Base-by-base conservation (phyloP, 1,139 yeast genomes). In the Yamadazyma songkhlaensis region DNA sequence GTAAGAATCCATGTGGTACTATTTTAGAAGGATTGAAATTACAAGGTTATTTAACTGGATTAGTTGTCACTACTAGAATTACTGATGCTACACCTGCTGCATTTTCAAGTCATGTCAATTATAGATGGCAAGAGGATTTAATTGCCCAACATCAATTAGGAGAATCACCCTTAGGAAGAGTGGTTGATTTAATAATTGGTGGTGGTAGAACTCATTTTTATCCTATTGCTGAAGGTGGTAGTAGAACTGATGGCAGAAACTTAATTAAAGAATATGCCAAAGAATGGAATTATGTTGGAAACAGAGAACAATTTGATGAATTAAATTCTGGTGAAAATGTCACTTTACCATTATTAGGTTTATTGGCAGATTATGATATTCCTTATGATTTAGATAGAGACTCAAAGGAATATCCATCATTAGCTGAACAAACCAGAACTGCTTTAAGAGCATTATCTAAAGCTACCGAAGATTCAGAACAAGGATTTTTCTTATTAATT, bases 141-240 rank as follows among this genome's bases (percentile, higher is more conserved):
- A 87, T 89, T 55, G 96, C 96, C 2, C 76, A 79, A 53, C 96
- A 88, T 38, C 94, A 86, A 59, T 59, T 88, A 42, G 96, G 95
- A 22, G 79, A 77, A 35, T 77, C 82, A 47, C 85, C 90, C 1
- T 67, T 87, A 42, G 95, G 95, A 9, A 69, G 81, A 43, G 72
- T 75, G 56, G 92, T 85, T 2, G 96, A 88, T 58, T 71, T 88
- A 56, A 76, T 88, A 62, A 74, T 88, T 50, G 96, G 96, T 30
- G 96, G 96, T 38, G 96, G 96, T 14, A 73, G 90, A 55, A 80
- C 92, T 45, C 89, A 82, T 57, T 88, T 79, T 58, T 66, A 79
- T 45, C 79, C 84, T 1, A 28, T 38, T 9, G 27, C 47, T 5
- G 58, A 60, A 20, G 73, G 70, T 15, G 92, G 95, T 7, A 79